A percentile compares a stretch with the other conserved stretches of the same genome.
These are phyloP conservation scores for Sporodiniella umbellata DNA, from an alignment of 371 early-diverging fungal species.

Conservation along the genomic window DNA sequence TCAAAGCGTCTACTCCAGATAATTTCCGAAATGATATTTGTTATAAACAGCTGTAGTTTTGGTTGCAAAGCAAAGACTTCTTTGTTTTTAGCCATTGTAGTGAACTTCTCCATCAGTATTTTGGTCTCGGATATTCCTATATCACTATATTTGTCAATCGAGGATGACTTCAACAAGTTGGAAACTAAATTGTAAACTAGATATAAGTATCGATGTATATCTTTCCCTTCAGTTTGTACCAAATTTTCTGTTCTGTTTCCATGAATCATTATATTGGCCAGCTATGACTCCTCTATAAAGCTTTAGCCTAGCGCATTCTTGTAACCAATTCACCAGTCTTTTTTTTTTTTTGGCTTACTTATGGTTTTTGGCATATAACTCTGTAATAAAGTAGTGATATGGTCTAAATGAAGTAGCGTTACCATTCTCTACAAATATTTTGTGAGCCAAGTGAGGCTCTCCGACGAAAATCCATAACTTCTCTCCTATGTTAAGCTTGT, in stretches of 20 bases:
- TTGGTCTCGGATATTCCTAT: neutral
- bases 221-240: neutral
- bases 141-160: constrained; percentile 4
- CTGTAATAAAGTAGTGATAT: constrained; percentile 10
- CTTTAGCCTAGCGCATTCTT: neutral
- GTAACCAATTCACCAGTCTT: too few species aligned
- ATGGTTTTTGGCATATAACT: constrained; percentile 12
- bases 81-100: neutral
- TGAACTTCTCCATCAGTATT: neutral
- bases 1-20: too few species aligned
- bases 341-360: too few species aligned
- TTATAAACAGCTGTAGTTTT: neutral
- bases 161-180: constrained; percentile 1
- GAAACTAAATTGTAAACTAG: constrained; percentile 1
- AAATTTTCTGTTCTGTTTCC: neutral
- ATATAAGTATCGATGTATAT: neutral
- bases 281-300: neutral
- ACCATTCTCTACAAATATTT: constrained; percentile 15
- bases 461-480: constrained; percentile 9
- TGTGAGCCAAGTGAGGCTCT: constrained; percentile 14
- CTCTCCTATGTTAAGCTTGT: constrained; percentile 9
- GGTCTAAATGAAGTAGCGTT: constrained; percentile 4
- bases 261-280: neutral
- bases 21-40: too few species aligned
- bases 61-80: neutral